Base-by-base conservation (phyloP, 371 early-diverging fungal genomes). In the Umbelopsis sp. region DNA sequence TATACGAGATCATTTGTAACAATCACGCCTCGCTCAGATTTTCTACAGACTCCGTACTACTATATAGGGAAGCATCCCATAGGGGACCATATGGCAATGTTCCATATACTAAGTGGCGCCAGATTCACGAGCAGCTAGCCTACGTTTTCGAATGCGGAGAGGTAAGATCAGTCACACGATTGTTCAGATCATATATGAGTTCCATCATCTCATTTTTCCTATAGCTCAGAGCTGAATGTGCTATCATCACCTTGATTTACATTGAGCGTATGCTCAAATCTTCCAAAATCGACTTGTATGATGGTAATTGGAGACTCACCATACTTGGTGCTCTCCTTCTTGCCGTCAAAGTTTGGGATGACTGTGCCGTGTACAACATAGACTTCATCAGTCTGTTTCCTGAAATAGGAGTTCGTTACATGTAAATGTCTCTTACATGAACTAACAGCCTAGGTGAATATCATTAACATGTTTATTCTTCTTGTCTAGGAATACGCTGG, bases 331-430 rank as follows among this genome's bases (percentile, higher is more conserved):
- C 85, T 0, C 69, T 93, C 16, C 65, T 94, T 22, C 76, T 91
- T 18, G 91, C 94, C 2, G 85, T 90, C 63, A 94, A 94, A 73
- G 92, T 93, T 0, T 94, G 94, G 95, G 95, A 94, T 70, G 95
- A 94, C 69, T 90, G 92, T 67, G 94, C 95, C 2, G 91, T 94
- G 22, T 94, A 91, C 85, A 94, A 94, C 73, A 82, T 86, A 6
- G 95, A 94, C 70, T 93, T 93, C 69, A 86, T 88, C 66, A 89
- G 89, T 69, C 89, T 93, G 25, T 93, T 93, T 66, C 91, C 93
- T 0, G 93, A 90, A 18, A 80, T 88, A 3, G 77, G 73, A 22
- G 87, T 91, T 29, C 69, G 70, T 32, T 86, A 89, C 68, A 74
- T 89, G 79, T 88, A 81, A 38, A 73, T 74, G 9, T 25, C 9